Evolutionary conservation across 2,329 filamentous ascomycete genomes (phyloP), one percentile per base, ranked within the genome.

Genomic region (Aspergillus brasiliensis): DNA sequence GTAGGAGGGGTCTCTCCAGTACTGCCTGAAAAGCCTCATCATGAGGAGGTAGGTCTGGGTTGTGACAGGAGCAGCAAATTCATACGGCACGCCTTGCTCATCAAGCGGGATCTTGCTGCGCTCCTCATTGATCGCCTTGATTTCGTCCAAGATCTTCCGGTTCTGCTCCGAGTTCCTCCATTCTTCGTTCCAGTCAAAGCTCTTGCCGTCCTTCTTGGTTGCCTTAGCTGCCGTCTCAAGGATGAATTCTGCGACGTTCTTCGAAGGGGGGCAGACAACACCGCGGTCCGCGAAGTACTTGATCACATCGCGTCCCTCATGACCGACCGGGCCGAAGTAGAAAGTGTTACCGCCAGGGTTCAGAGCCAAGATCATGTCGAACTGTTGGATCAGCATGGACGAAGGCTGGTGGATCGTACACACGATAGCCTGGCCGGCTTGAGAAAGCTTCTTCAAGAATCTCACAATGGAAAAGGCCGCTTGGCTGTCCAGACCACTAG

Each of bases 1-100:
- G 73, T 93, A 94, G 1, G 86, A 87, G 0, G 90, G 88, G 62
- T 91, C 87, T 13, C 91, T 84, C 89, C 89, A 92, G 77, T 92
- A 88, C 66, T 91, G 86, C 3, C 80, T 79, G 74, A 92, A 92
- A 52, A 89, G 83, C 21, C 91, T 84, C 72, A 87, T 87, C 3
- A 88, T 91, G 19, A 93, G 81, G 69, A 87, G 82, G 3, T 78
- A 78, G 6, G 83, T 90, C 75, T 93, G 91, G 1, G 83, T 73
- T 69, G 76, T 80, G 0, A 86, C 79, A 0, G 89, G 81, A 0
- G 89, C 88, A 0, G 90, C 90, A 66, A 89, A 93, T 65, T 89
- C 87, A 42, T 79, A 77, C 27, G 77, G 69, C 63, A 61, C 59
- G 70, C 64, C 63, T 70, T 78, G 55, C 73, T 78, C 74, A 56